phyloP scores from a whole-genome alignment of 768 basidiomycete genomes.

The Inosperma sp. region DNA sequence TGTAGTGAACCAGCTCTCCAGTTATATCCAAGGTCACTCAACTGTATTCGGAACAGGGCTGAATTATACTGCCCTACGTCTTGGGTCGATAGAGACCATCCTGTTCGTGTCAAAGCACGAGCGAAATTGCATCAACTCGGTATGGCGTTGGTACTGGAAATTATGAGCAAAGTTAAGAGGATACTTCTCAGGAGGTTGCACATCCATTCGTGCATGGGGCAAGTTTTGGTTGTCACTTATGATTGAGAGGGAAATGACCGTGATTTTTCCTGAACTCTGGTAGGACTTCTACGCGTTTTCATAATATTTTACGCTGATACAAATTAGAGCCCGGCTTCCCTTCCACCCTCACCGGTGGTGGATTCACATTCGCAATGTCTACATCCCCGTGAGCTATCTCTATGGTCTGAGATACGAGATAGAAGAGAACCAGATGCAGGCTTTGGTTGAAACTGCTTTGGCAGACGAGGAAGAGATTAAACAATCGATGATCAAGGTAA shows the following conservation, averaged over 20 bases:
- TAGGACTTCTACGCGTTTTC: constrained; percentile 27
- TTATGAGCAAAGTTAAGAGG: not conserved
- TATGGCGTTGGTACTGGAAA: constrained; percentile 20
- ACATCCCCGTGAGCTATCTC: constrained; percentile 87
- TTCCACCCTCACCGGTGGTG: constrained; percentile 97
- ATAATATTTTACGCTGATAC: not conserved
- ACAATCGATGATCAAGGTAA: constrained; percentile 58
- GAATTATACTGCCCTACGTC: constrained; percentile 82
- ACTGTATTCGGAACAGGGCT: constrained; percentile 93
- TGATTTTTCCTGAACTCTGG: constrained; percentile 90
- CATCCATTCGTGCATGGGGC: constrained; percentile 83
- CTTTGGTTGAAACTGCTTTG: constrained; percentile 82
- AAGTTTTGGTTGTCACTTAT: constrained; percentile 97
- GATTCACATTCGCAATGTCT: constrained; percentile 92
- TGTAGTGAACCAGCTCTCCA: constrained; percentile 33
- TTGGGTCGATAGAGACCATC: constrained; percentile 82
- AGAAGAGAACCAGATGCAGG: constrained; percentile 77
- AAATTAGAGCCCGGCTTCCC: constrained; percentile 76
- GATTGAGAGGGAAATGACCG: constrained; percentile 95
- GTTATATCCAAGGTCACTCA: constrained; percentile 90
- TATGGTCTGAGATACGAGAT: constrained; percentile 67
- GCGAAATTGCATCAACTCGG: constrained; percentile 81
- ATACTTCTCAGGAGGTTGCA: constrained; percentile 69
- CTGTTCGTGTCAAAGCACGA: constrained; percentile 76
- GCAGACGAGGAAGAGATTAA: constrained; percentile 67